Conservation (phyloP, 257 asterid species). For the Eucommia ulmoides region DNA sequence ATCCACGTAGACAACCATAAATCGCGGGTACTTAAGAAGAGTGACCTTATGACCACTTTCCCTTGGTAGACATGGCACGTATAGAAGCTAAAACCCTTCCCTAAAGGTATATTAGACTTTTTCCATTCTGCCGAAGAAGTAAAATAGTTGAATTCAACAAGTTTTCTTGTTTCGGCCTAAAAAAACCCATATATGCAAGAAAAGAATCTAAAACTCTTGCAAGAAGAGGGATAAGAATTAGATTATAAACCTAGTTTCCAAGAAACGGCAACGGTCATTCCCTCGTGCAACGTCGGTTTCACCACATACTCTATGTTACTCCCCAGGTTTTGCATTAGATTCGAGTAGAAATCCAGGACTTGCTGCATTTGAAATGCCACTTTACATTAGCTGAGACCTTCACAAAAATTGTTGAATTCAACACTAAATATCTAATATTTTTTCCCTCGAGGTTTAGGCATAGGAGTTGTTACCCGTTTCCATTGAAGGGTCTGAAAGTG, state of each 20-base stretch:
- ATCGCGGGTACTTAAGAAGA: background rate
- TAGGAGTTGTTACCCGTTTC: too few relatives aligned
- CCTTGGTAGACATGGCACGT: conserved; percentile 54
- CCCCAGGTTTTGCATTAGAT: conserved; percentile 34
- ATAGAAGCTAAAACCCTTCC: conserved; percentile 59
- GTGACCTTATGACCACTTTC: conserved; percentile 48
- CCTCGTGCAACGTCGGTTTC: conserved; percentile 42
- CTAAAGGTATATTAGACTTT: conserved; percentile 34
- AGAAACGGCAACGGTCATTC: conserved; percentile 44
- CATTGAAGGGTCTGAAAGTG: too few relatives aligned
- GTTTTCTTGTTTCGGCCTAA: background rate
- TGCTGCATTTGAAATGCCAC: conserved; percentile 27
- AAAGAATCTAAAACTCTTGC: background rate
- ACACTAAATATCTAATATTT: background rate
- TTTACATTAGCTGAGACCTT: background rate
- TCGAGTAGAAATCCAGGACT: conserved; percentile 50
- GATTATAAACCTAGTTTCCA: conserved; percentile 76
- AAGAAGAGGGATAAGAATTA: too few relatives aligned
- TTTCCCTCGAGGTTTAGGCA: too few relatives aligned
- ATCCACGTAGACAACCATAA: too few relatives aligned
- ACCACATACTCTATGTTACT: conserved; percentile 40
- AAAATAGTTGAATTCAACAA: too few relatives aligned
- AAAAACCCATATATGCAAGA: background rate
- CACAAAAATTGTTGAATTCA: background rate
- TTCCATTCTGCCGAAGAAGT: conserved; percentile 32